A percentile compares a stretch with the other conserved stretches of the same genome.
Evolutionary conservation across 208 protist species (phyloP).

Genomic region (Crithidia acanthocephali): DNA sequence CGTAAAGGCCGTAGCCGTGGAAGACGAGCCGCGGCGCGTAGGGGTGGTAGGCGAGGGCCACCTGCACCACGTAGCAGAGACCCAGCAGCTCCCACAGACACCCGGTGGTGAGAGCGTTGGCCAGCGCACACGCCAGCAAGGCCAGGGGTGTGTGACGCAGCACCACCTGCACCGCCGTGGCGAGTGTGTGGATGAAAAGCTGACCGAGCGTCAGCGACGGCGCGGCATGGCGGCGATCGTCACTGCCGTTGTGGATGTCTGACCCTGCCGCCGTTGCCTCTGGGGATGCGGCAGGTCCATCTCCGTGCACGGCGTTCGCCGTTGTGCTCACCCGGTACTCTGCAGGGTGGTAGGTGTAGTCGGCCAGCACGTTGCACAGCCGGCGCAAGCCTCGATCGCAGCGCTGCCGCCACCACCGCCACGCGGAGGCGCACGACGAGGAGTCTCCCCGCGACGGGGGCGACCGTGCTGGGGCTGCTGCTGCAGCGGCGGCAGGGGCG

Average conservation of each 20-base stretch:
- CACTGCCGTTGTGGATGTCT: neutral
- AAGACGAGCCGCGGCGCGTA: slow-evolving; percentile 47
- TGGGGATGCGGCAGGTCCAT: too few species aligned
- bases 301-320: neutral
- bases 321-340: slow-evolving; percentile 20
- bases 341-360: slow-evolving; percentile 53
- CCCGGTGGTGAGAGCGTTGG: slow-evolving; percentile 50
- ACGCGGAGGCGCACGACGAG: neutral
- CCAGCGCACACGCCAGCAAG: slow-evolving; percentile 35
- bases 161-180: slow-evolving; percentile 28
- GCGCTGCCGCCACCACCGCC: slow-evolving; percentile 16
- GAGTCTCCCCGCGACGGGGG: neutral
- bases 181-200: slow-evolving; percentile 26
- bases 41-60: slow-evolving; percentile 55
- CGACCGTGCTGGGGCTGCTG: neutral
- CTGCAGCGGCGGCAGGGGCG: neutral
- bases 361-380: slow-evolving; percentile 32
- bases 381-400: slow-evolving; percentile 16
- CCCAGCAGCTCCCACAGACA: slow-evolving; percentile 52
- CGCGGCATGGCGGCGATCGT: neutral
- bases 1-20: slow-evolving; percentile 34
- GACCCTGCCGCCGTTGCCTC: neutral
- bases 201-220: slow-evolving; percentile 16
- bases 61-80: slow-evolving; percentile 47
- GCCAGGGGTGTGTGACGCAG: slow-evolving; percentile 45